phyloP scores from a whole-genome alignment of 148 eudicot genomes.

The Vaccinium vitisidaea region DNA sequence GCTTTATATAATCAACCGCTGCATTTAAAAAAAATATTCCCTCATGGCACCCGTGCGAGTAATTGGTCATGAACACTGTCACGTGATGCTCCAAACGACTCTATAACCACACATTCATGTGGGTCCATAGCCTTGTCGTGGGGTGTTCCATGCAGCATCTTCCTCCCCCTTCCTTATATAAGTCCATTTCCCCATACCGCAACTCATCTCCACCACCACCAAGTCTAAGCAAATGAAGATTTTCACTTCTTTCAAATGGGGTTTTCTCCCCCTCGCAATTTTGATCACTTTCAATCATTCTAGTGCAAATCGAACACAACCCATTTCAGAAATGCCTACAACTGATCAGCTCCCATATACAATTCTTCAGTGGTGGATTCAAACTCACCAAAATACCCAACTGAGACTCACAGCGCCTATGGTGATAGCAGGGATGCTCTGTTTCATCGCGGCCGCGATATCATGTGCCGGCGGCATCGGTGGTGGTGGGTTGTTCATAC shows the following conservation, averaged over 20 bases:
- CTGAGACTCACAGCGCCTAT: constrained; percentile 4
- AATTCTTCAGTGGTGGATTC: constrained; percentile 13
- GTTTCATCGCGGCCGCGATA: constrained; percentile 50
- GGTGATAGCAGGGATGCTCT: constrained; percentile 37
- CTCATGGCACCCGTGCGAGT: not conserved
- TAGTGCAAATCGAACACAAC: constrained; percentile 19
- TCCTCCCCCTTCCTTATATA: not conserved
- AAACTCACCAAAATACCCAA: constrained; percentile 5
- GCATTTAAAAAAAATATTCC: not conserved
- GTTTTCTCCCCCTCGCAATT: constrained; percentile 18
- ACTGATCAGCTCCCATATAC: constrained; percentile 11
- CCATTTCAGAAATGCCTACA: constrained; percentile 12
- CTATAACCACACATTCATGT: too few species aligned
- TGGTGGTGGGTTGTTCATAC: constrained; percentile 59
- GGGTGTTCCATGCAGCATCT: not conserved
- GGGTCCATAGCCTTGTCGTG: too few species aligned
- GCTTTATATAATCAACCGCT: too few species aligned
- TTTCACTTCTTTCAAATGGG: constrained; percentile 9
- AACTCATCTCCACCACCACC: not conserved
- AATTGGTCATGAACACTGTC: too few species aligned
- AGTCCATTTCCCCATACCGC: not conserved
- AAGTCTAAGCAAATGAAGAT: constrained; percentile 4
- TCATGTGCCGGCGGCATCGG: constrained; percentile 75
- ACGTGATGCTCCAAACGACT: too few species aligned
- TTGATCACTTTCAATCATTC: constrained; percentile 19